Percentiles rank a stretch among this genome's conserved stretches.
phyloP scores from a whole-genome alignment of 179 eudicot genomes.

The Camellia oleifera region DNA sequence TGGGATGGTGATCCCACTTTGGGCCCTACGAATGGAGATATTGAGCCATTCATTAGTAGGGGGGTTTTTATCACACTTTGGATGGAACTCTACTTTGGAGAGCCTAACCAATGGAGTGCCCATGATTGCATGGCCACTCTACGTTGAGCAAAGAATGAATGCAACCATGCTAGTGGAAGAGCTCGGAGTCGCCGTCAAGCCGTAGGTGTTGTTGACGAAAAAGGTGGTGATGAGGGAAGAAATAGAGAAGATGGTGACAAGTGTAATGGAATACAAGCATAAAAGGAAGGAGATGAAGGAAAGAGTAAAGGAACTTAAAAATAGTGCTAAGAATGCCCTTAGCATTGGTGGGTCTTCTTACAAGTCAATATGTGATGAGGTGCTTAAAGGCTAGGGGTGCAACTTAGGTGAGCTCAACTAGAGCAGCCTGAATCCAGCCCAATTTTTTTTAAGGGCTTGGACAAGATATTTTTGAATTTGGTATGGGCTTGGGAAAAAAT shows the following conservation, averaged over 20 bases:
- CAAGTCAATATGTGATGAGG: conserved; percentile 15
- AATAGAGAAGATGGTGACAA: conserved; percentile 23
- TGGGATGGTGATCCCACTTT: conserved; percentile 33
- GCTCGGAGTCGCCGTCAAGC: conserved; percentile 29
- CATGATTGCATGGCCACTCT: conserved; percentile 51
- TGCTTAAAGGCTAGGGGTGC: not conserved
- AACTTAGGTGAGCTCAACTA: no score
- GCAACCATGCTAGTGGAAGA: conserved; percentile 34
- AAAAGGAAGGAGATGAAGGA: conserved; percentile 21
- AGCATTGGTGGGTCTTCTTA: conserved; percentile 26
- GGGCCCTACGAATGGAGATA: conserved; percentile 37
- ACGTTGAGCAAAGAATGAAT: conserved; percentile 45
- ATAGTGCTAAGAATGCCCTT: conserved; percentile 13
- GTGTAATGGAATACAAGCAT: conserved; percentile 5
- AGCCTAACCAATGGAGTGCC: conserved; percentile 45
- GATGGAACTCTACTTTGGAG: conserved; percentile 46
- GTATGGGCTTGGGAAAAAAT: no score
- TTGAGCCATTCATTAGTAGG: conserved; percentile 36
- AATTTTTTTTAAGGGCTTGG: no score
- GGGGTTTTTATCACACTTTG: conserved; percentile 48
- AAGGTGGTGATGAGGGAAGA: conserved; percentile 27
- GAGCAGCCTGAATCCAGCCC: no score
- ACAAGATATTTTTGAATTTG: no score
- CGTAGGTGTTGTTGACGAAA: conserved; percentile 21
- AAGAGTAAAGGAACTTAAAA: conserved; percentile 19